Percentiles rank a stretch among this genome's conserved stretches.
Conservation (phyloP, 768 basidiomycete species). For the Rubroboletus satanas region DNA sequence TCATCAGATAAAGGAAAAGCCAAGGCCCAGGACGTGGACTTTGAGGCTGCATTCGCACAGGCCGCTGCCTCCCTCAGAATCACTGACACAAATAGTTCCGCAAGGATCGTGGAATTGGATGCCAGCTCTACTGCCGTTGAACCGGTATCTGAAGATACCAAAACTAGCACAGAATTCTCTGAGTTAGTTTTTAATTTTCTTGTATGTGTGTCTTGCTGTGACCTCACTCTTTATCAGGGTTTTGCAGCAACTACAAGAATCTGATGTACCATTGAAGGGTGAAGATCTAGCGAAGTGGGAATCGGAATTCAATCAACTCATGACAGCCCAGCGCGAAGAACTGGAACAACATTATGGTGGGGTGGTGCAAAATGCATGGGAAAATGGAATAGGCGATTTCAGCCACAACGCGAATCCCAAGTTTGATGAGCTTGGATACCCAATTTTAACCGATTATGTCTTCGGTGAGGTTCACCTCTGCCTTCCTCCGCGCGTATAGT, state of each 20-base stretch:
- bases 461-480: constrained; percentile 57
- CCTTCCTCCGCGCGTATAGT: background rate
- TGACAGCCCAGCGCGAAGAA: constrained; percentile 65
- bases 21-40: constrained; percentile 72
- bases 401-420: constrained; percentile 36
- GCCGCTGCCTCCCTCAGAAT: constrained; percentile 50
- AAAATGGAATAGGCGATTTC: constrained; percentile 48
- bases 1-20: constrained; percentile 63
- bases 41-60: constrained; percentile 82
- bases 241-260: constrained; percentile 60
- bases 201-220: background rate
- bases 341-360: constrained; percentile 59
- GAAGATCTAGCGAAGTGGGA: constrained; percentile 80
- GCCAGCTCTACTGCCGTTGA: constrained; percentile 39
- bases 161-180: constrained; percentile 44
- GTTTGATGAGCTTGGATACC: constrained; percentile 73
- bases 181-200: constrained; percentile 39
- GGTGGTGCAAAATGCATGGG: constrained; percentile 63
- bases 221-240: constrained; percentile 38
- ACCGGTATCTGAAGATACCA: constrained; percentile 34
- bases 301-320: constrained; percentile 74
- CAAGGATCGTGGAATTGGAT: constrained; percentile 52
- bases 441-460: constrained; percentile 63
- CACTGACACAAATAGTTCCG: constrained; percentile 38
- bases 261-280: constrained; percentile 50